Conservation (phyloP, 2,329 filamentous ascomycete species). For the Dactylellina sp. region DNA sequence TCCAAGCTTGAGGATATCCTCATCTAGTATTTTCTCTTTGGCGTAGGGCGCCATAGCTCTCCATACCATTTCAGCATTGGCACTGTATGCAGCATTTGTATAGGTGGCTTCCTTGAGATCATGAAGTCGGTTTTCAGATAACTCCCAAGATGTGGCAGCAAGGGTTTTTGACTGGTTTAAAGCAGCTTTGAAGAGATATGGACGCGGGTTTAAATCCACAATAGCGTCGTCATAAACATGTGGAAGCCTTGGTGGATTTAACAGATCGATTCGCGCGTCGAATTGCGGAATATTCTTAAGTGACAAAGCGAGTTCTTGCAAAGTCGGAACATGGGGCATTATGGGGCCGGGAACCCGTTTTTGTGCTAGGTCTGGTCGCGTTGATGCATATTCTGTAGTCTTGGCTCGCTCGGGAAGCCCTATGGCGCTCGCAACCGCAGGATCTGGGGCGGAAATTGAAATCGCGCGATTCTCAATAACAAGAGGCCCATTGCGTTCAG, state of each 20-base stretch:
- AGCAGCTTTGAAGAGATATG: not conserved
- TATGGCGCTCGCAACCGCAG: too few relatives aligned
- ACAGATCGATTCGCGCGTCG: not conserved
- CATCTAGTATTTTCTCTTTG: conserved; percentile 14
- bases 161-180: not conserved
- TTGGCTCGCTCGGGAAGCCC: too few relatives aligned
- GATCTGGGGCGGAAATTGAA: not conserved
- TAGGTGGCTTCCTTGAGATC: not conserved
- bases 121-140: conserved; percentile 2
- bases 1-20: conserved; percentile 4
- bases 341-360: too few relatives aligned
- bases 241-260: not conserved
- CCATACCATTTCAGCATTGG: not conserved
- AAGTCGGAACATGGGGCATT: not conserved
- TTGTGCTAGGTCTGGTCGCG: too few relatives aligned
- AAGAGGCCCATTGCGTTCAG: not conserved
- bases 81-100: not conserved
- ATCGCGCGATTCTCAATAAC: too few relatives aligned
- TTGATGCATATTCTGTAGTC: too few relatives aligned
- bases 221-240: too few relatives aligned
- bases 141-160: not conserved
- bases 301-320: not conserved
- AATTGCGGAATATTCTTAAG: not conserved
- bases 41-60: conserved; percentile 11
- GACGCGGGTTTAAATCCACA: too few relatives aligned